phyloP scores from a whole-genome alignment of 495 filamentous ascomycete genomes.

The Trichodelitschia bisporula region DNA sequence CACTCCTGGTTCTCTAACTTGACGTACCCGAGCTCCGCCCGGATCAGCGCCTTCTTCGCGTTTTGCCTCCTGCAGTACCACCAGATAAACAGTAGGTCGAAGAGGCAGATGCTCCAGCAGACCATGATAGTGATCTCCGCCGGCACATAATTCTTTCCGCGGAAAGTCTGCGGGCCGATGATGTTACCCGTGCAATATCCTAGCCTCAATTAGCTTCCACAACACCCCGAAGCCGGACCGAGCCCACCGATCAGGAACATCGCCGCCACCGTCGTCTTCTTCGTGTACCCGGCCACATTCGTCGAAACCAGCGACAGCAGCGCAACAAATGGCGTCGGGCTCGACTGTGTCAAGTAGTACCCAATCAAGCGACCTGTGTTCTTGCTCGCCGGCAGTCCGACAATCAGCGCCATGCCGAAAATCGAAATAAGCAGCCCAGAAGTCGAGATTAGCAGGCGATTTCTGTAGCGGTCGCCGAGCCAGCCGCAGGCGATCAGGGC shows the following conservation, averaged over 20 bases:
- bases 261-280: constrained; percentile 49
- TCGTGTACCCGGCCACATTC: constrained; percentile 50
- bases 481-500: constrained; percentile 32
- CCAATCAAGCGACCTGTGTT: constrained; percentile 32
- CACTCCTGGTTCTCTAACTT: constrained; percentile 44
- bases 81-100: constrained; percentile 34
- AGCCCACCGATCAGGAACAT: constrained; percentile 41
- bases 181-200: constrained; percentile 12
- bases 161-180: constrained; percentile 31
- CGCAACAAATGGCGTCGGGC: constrained; percentile 32
- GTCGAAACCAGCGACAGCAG: constrained; percentile 31
- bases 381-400: constrained; percentile 33
- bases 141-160: constrained; percentile 34
- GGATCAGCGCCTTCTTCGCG: constrained; percentile 27
- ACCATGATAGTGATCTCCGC: constrained; percentile 44
- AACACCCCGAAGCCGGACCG: constrained; percentile 29
- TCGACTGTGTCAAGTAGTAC: constrained; percentile 37
- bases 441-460: constrained; percentile 25
- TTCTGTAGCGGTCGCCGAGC: constrained; percentile 29
- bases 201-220: too few relatives aligned
- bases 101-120: constrained; percentile 30
- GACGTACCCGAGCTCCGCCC: constrained; percentile 29
- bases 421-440: constrained; percentile 19
- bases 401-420: constrained; percentile 38
- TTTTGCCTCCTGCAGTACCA: constrained; percentile 38